phyloP scores from a whole-genome alignment of 257 asterid species.

The Leonotis leonurus region DNA sequence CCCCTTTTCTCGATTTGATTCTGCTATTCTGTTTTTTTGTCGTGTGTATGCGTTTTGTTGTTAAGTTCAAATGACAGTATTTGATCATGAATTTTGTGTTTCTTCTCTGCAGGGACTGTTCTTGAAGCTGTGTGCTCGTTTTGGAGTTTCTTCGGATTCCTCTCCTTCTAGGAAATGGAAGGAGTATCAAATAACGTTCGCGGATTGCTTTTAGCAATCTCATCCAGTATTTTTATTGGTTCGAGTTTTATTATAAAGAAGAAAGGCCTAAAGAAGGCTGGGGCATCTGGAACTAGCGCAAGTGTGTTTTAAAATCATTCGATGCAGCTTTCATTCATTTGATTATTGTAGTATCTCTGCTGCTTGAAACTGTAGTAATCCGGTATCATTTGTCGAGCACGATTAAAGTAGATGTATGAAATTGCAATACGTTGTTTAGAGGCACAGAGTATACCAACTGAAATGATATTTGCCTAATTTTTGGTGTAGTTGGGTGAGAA shows the following conservation, averaged over 20 bases:
- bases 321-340: neutral
- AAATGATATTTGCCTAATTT: neutral
- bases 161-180: slow-evolving; percentile 30
- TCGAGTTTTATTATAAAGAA: slow-evolving; percentile 57
- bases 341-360: neutral
- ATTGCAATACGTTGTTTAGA: neutral
- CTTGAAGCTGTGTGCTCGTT: neutral
- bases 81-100: neutral
- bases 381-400: no score
- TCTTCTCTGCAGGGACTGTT: slow-evolving; percentile 18
- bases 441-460: neutral
- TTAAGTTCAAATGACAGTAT: neutral
- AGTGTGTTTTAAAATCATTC: no score
- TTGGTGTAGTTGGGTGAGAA: neutral
- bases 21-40: neutral
- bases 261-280: slow-evolving; percentile 36
- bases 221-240: slow-evolving; percentile 47
- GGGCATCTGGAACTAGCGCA: slow-evolving; percentile 41
- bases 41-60: neutral
- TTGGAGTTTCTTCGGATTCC: neutral
- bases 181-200: slow-evolving; percentile 39
- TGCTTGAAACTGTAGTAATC: neutral
- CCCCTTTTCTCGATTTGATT: neutral
- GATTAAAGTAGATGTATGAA: no score
- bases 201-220: slow-evolving; percentile 39